These are phyloP conservation scores for Rosellinia necatrix DNA, from an alignment of 2,329 filamentous ascomycete species.

Conservation along the genomic window DNA sequence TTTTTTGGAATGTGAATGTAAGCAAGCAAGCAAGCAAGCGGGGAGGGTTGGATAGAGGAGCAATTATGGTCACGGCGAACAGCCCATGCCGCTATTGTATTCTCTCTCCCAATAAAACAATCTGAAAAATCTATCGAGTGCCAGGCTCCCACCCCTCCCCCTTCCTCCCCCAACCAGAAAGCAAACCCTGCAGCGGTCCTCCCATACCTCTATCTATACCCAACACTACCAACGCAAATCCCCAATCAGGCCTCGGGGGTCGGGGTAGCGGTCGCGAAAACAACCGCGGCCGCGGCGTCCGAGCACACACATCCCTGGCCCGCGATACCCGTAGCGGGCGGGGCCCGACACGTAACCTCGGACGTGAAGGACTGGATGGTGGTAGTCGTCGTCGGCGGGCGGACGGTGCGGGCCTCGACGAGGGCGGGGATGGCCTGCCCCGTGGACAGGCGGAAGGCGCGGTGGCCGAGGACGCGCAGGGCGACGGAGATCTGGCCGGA, in stretches of 20 bases:
- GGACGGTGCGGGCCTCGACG: constrained; percentile 59
- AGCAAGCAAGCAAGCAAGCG: background rate
- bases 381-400: constrained; percentile 33
- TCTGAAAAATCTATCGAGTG: too few species aligned
- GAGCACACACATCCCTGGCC: constrained; percentile 50
- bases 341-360: constrained; percentile 50
- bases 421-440: constrained; percentile 71
- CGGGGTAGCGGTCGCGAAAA: constrained; percentile 22
- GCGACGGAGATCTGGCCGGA: constrained; percentile 60
- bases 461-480: constrained; percentile 62
- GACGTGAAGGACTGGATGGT: constrained; percentile 45
- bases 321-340: constrained; percentile 50
- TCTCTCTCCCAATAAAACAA: too few species aligned
- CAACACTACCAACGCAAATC: background rate
- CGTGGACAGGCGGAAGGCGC: constrained; percentile 65
- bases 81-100: too few species aligned
- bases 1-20: background rate
- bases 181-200: too few species aligned
- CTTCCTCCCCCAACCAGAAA: too few species aligned
- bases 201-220: too few species aligned
- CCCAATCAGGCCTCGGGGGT: background rate
- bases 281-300: constrained; percentile 18
- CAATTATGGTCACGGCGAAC: too few species aligned
- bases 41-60: too few species aligned
- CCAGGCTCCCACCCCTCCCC: too few species aligned